Percentiles rank a stretch among this genome's conserved stretches.
These are phyloP conservation scores for Grigorovia yakushimaensis DNA, from an alignment of 805 yeast genomes.

Conservation along the genomic window DNA sequence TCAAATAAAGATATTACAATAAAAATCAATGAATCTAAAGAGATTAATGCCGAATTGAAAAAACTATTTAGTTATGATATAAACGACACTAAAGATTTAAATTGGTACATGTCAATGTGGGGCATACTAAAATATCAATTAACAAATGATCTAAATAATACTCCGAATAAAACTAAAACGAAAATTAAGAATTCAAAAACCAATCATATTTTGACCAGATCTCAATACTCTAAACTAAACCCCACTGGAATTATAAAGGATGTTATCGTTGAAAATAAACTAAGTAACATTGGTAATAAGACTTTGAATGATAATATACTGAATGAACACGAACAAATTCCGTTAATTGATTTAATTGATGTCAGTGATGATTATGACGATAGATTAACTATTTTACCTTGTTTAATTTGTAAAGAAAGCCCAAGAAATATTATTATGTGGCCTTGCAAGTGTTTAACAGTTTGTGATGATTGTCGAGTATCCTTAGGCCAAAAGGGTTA, in stretches of 20 bases:
- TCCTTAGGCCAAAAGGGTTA: slow-evolving; percentile 64
- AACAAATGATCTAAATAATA: slow-evolving; percentile 3
- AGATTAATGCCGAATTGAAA: slow-evolving; percentile 6
- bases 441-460: slow-evolving; percentile 88
- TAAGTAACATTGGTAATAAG: neutral
- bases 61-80: neutral
- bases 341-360: slow-evolving; percentile 4
- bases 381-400: slow-evolving; percentile 28
- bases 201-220: slow-evolving; percentile 29
- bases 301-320: neutral
- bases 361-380: slow-evolving; percentile 27
- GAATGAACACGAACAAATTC: neutral
- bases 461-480: slow-evolving; percentile 76
- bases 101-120: slow-evolving; percentile 26
- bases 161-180: neutral
- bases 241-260: slow-evolving; percentile 25
- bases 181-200: slow-evolving; percentile 1
- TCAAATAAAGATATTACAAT: neutral
- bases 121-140: slow-evolving; percentile 19
- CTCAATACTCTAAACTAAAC: slow-evolving; percentile 25
- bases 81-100: slow-evolving; percentile 9
- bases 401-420: slow-evolving; percentile 75
- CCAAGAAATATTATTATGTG: slow-evolving; percentile 72
- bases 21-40: neutral
- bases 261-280: slow-evolving; percentile 9